Base-by-base conservation (phyloP, 2,329 filamentous ascomycete genomes). In the Alternaria sp. region DNA sequence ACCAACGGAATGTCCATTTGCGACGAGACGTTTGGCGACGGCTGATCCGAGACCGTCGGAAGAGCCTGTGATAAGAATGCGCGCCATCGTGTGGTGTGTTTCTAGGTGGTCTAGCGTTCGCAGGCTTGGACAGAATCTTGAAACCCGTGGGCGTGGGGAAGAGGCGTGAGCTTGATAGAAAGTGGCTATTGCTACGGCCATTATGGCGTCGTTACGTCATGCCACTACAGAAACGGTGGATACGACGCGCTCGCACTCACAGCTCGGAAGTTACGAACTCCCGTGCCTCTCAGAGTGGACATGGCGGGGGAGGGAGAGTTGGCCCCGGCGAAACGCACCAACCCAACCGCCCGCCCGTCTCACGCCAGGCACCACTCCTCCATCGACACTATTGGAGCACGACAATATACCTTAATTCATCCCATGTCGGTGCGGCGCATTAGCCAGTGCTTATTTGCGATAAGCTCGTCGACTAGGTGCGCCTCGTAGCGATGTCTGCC, bases 21-120 rank as follows among this genome's bases (percentile, higher is more conserved):
- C 76, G 51, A 83, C 68, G 26, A 89, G 83, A 7, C 80, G 78
- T 62, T 83, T 80, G 40, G 87, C 87, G 1, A 85, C 83, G 1
- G 82, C 77, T 23, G 81, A 81, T 58, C 87, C 87, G 32, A 89
- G 82, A 62, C 86, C 87, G 70, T 89, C 87, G 12, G 84, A 83
- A 21, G 85, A 87, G 49, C 87, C 86, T 9, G 87, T 89, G 62
- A 89, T 87, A 57, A 85, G 74, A 63, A 86, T 83, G 26, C 82
- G 80, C 46, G 77, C 81, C 82, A 84, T 84, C 11, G n/a, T 45
- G 12, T 13, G 21, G n/a, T n/a, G 8, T 9, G 12, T 11, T 28
- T 49, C 10, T 10, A 26, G 17, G 25, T 19, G 26, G 6, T 12
- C 11, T 19, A 13, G 49, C 6, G 17, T 23, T 21, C 4, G 8